These are phyloP conservation scores for Mycena crocata DNA, from an alignment of 768 basidiomycete species.

Conservation along the genomic window DNA sequence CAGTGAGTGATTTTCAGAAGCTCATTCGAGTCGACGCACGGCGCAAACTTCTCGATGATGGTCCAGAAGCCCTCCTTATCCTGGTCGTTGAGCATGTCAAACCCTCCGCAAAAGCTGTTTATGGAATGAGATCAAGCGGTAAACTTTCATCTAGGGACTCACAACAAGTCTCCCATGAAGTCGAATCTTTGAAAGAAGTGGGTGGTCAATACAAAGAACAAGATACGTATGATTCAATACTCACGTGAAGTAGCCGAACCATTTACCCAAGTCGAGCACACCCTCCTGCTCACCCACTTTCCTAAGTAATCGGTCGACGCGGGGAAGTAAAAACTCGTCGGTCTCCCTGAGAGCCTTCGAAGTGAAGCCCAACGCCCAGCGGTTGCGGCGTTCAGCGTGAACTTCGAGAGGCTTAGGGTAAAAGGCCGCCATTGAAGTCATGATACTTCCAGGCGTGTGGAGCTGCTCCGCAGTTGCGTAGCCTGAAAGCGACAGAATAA, in stretches of 20 bases:
- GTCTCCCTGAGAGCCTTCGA: conserved; percentile 11
- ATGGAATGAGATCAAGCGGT: not conserved
- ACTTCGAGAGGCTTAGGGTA: conserved; percentile 18
- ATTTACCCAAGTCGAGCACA: conserved; percentile 1
- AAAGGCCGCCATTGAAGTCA: conserved; percentile 6
- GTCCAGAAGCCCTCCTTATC: conserved; percentile 2
- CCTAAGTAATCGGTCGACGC: conserved; percentile 6
- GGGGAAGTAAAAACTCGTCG: conserved; percentile 15
- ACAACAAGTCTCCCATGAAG: conserved; percentile 16
- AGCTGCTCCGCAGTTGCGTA: conserved; percentile 3
- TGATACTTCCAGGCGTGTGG: conserved; percentile 17
- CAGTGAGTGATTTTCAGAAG: too few species aligned
- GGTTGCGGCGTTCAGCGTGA: conserved; percentile 6
- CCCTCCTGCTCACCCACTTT: conserved; percentile 12
- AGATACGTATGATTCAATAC: not conserved
- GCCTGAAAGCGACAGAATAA: not conserved
- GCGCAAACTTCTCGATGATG: conserved; percentile 9
- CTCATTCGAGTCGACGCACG: not conserved
- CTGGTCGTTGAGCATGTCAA: conserved; percentile 14
- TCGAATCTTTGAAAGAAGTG: not conserved
- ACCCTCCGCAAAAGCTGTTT: conserved; percentile 5
- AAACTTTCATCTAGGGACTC: not conserved
- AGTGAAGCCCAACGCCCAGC: conserved; percentile 18
- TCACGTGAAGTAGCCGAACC: conserved; percentile 15
- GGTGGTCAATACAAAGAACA: not conserved